A percentile compares a stretch with the other conserved stretches of the same genome.
phyloP scores from a whole-genome alignment of 495 filamentous ascomycete genomes.

The Pseudomonodictys pantanalensis region DNA sequence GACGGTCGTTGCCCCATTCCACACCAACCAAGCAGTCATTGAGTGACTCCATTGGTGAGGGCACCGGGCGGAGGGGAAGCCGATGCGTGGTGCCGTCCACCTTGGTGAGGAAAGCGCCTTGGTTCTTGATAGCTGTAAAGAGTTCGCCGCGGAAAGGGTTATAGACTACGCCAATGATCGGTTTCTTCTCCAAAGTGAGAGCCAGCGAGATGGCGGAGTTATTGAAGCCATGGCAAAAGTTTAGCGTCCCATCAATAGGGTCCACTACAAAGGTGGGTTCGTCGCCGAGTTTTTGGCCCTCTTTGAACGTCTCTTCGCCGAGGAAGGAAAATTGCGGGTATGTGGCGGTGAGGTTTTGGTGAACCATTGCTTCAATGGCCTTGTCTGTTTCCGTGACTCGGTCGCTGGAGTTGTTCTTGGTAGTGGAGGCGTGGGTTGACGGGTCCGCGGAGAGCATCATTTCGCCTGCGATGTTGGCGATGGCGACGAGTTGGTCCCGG shows the following conservation, averaged over 20 bases:
- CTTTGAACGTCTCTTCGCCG: conserved; percentile 31
- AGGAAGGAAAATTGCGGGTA: conserved; percentile 28
- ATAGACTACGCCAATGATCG: conserved; percentile 30
- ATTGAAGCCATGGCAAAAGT: conserved; percentile 34
- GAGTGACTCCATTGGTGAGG: conserved; percentile 14
- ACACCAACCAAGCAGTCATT: conserved; percentile 27
- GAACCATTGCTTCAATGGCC: conserved; percentile 29
- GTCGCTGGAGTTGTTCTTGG: conserved; percentile 27
- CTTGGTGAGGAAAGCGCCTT: conserved; percentile 20
- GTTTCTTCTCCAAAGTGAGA: conserved; percentile 20
- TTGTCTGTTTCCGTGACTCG: conserved; percentile 28
- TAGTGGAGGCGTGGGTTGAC: conserved; percentile 10
- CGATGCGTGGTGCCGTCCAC: neutral
- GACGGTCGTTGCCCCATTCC: conserved; percentile 32
- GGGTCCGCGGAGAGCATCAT: conserved; percentile 28
- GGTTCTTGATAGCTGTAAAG: conserved; percentile 22
- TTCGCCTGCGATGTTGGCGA: conserved; percentile 23
- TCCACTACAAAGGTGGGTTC: conserved; percentile 30
- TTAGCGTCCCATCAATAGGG: conserved; percentile 33
- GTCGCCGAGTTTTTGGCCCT: conserved; percentile 20
- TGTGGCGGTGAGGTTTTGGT: neutral
- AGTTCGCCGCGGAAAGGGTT: conserved; percentile 29
- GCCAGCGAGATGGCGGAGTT: conserved; percentile 30
- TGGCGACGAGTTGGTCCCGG: conserved; percentile 10
- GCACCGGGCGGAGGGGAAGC: conserved; percentile 14